Percentiles rank a stretch among this genome's conserved stretches.
Evolutionary conservation across 2,329 filamentous ascomycete species (phyloP).

Genomic region (Amauroascus niger): DNA sequence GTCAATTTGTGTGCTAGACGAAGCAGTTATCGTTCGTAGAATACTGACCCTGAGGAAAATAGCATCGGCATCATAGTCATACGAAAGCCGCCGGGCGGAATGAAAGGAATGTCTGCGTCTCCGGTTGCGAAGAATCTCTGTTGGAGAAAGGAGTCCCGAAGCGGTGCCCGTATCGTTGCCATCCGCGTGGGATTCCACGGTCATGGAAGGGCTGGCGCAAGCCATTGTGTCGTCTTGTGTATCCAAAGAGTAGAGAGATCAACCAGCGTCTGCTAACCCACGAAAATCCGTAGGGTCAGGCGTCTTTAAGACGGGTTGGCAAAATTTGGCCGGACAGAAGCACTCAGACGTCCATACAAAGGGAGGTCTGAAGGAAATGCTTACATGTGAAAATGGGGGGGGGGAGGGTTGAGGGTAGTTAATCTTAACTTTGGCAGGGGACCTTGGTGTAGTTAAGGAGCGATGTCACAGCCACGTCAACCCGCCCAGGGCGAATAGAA

Average conservation of each 20-base stretch:
- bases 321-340: neutral
- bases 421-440: neutral
- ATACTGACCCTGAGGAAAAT: conserved; percentile 35
- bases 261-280: neutral
- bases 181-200: conserved; percentile 31
- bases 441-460: neutral
- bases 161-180: conserved; percentile 6
- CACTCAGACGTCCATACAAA: neutral
- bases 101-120: conserved; percentile 40
- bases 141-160: conserved; percentile 26
- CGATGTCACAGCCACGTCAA: conserved; percentile 1
- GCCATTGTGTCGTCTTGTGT: conserved; percentile 25
- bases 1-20: neutral
- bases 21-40: neutral
- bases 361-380: neutral
- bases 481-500: neutral
- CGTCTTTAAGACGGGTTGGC: neutral
- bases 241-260: neutral
- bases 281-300: neutral
- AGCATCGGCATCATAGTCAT: conserved; percentile 38
- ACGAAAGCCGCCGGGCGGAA: conserved; percentile 33
- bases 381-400: neutral
- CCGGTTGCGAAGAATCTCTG: conserved; percentile 31
- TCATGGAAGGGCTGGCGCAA: conserved; percentile 33
- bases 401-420: too few species aligned